A percentile compares a stretch with the other conserved stretches of the same genome.
These are phyloP conservation scores for Aspergillus bridgeri DNA, from an alignment of 495 filamentous ascomycete species.

Conservation along the genomic window DNA sequence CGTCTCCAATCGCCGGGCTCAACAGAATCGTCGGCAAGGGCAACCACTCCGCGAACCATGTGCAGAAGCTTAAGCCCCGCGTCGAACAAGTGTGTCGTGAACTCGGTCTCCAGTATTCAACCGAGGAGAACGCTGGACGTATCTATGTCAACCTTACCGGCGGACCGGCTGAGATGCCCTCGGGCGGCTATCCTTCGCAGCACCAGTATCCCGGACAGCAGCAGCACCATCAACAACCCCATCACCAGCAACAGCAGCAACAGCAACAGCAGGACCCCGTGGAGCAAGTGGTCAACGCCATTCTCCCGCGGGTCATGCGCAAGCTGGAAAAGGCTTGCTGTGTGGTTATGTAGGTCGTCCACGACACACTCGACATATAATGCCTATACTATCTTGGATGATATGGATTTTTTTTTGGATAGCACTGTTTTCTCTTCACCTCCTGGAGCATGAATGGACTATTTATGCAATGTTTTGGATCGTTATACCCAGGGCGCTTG, in stretches of 20 bases:
- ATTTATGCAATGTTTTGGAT: conserved; percentile 3
- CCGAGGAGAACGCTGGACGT: conserved; percentile 82
- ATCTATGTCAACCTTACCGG: conserved; percentile 72
- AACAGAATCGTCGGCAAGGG: conserved; percentile 86
- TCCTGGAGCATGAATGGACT: background rate
- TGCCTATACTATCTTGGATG: background rate
- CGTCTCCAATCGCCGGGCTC: background rate
- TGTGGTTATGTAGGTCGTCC: conserved; percentile 63
- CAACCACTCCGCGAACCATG: conserved; percentile 72
- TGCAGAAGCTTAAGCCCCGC: conserved; percentile 88
- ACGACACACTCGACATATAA: background rate
- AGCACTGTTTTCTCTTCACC: background rate
- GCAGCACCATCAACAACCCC: conserved; percentile 22
- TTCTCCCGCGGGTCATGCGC: conserved; percentile 56
- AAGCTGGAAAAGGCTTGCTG: conserved; percentile 71
- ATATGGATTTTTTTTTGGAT: background rate
- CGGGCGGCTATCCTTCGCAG: conserved; percentile 30
- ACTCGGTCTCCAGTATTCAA: conserved; percentile 73
- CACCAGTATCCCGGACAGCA: conserved; percentile 27
- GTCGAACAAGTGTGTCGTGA: conserved; percentile 83
- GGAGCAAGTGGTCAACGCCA: conserved; percentile 59
- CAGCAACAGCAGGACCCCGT: conserved; percentile 57
- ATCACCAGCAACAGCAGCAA: conserved; percentile 35
- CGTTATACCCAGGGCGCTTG: conserved; percentile 11
- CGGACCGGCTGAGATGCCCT: conserved; percentile 54